A percentile compares a stretch with the other conserved stretches of the same genome.
Conservation (phyloP, 2,329 filamentous ascomycete species). For the Scorias spongiosa region DNA sequence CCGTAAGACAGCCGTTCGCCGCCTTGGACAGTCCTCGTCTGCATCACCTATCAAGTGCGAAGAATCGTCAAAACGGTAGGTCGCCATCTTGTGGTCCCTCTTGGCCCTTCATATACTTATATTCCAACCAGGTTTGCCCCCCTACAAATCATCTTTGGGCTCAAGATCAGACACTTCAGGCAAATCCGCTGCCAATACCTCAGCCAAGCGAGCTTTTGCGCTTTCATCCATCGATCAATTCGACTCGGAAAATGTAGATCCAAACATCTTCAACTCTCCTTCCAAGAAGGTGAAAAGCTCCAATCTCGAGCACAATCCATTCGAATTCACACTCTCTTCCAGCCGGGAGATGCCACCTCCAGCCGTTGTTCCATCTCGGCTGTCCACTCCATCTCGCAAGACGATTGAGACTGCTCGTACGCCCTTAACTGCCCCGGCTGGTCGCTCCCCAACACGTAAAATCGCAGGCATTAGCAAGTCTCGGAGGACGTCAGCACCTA, state of each 20-base stretch:
- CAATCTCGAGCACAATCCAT: conserved; percentile 23
- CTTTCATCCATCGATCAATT: conserved; percentile 28
- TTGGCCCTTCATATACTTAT: background rate
- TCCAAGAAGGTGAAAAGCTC: conserved; percentile 37
- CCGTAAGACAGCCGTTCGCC: conserved; percentile 56
- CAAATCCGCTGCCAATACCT: conserved; percentile 3
- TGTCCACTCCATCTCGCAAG: conserved; percentile 23
- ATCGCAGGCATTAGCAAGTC: conserved; percentile 44
- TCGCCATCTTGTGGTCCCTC: background rate
- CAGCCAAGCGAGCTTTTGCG: conserved; percentile 32
- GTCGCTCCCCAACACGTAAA: conserved; percentile 64
- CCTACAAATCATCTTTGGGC: conserved; percentile 9
- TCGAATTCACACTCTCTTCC: conserved; percentile 24
- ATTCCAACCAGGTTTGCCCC: conserved; percentile 5
- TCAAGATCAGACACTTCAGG: background rate
- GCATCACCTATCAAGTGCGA: conserved; percentile 56
- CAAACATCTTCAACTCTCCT: conserved; percentile 33
- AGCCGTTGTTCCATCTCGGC: conserved; percentile 11
- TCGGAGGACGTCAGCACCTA: conserved; percentile 49
- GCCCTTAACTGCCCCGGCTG: conserved; percentile 48
- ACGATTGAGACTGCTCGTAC: conserved; percentile 28
- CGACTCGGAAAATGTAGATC: conserved; percentile 46
- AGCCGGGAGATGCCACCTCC: conserved; percentile 23
- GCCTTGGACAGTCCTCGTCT: conserved; percentile 54
- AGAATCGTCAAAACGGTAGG: conserved; percentile 57